These are phyloP conservation scores for Phytophthora brassicae DNA, from an alignment of 352 stramenopile species.

Conservation along the genomic window DNA sequence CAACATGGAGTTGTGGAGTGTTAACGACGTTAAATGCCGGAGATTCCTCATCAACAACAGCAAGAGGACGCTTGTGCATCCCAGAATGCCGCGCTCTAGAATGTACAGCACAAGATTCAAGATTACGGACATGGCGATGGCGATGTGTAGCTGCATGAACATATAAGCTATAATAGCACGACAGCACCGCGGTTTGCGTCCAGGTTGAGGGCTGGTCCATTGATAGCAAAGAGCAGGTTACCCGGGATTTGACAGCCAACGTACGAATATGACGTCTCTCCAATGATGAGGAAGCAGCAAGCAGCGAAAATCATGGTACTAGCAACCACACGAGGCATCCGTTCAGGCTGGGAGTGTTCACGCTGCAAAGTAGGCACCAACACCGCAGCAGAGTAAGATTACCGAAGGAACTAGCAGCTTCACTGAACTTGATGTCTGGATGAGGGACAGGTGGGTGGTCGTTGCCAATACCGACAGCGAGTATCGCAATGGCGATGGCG, in stretches of 20 bases:
- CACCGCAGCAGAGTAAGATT: slow-evolving; percentile 55
- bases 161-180: slow-evolving; percentile 43
- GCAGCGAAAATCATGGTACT: slow-evolving; percentile 45
- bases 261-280: slow-evolving; percentile 35
- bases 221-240: slow-evolving; percentile 55
- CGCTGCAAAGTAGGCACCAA: slow-evolving; percentile 49
- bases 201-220: slow-evolving; percentile 37
- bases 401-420: slow-evolving; percentile 45
- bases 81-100: slow-evolving; percentile 38
- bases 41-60: slow-evolving; percentile 23
- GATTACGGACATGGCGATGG: slow-evolving; percentile 51
- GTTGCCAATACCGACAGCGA: slow-evolving; percentile 37
- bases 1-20: slow-evolving; percentile 18
- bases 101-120: slow-evolving; percentile 49
- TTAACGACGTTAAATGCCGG: slow-evolving; percentile 13
- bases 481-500: slow-evolving; percentile 37
- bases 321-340: slow-evolving; percentile 47
- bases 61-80: slow-evolving; percentile 45
- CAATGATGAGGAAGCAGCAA: slow-evolving; percentile 46
- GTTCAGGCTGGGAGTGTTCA: slow-evolving; percentile 48
- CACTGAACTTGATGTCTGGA: slow-evolving; percentile 41
- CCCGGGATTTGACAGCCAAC: slow-evolving; percentile 53
- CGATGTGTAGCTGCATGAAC: slow-evolving; percentile 58
- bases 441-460: slow-evolving; percentile 32
- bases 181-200: slow-evolving; percentile 36